Evolutionary conservation across 306 rosid genomes (phyloP), one percentile per base, ranked within the genome.

Genomic region (Nissolia schottii): DNA sequence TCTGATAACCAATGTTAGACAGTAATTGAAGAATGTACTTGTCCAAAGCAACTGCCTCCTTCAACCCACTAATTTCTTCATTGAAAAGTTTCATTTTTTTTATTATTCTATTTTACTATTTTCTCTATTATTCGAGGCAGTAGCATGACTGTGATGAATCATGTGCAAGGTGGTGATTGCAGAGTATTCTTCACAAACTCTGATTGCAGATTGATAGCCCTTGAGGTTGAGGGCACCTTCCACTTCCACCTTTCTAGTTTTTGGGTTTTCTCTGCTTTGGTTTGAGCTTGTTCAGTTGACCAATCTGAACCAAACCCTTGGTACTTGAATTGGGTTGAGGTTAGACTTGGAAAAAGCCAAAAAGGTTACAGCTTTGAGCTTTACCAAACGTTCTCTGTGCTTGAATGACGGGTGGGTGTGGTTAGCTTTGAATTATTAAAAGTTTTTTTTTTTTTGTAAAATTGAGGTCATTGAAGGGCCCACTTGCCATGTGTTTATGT

Each of bases 331-430:
- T 67, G 61, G 19, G 71, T 67, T 31, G 46, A 15, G 20, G 71
- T 22, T 81, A 37, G 43, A 76, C 7, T 46, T 77, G 49, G 14
- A 76, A 71, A 49, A 4, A 4, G n/a, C n/a, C n/a, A 66, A 35
- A 59, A 57, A 31, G 58, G 53, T 67, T 72, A 73, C 64, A 72
- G 53, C 68, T 82, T 76, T 76, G 66, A 49, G 79, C 64, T 62
- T n/a, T 55, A 85, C 74, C 86, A 69, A 85, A 76, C 80, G 13
- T 82, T 82, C 86, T 68, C 29, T 15, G 67, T 71, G 62, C 56
- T 82, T 77, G 49, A 31, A 50, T 69, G 81, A 46, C 79, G 31
- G 78, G 61, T 79, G 67, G 82, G 51, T 29, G 12, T 37, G 18
- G 32, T 51, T n/a, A 64, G 54, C 64, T 74, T 12, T 57, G 31